These are phyloP conservation scores for Backusella morwellensis DNA, from an alignment of 192 early-diverging fungal genomes.

Conservation along the genomic window DNA sequence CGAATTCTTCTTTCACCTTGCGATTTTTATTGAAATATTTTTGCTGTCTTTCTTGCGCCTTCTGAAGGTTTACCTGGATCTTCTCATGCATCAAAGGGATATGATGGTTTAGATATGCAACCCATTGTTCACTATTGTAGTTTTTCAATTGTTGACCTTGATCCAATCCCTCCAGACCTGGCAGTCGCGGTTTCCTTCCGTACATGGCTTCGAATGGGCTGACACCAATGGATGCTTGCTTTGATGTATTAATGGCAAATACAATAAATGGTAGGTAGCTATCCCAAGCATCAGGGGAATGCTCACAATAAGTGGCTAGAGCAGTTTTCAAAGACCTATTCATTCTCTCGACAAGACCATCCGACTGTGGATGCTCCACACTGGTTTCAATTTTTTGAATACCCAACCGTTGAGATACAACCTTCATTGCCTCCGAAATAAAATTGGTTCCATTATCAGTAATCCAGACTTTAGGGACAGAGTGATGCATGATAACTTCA, in stretches of 20 bases:
- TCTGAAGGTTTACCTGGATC: neutral
- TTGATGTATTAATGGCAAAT: neutral
- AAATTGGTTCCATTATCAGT: conserved; percentile 2
- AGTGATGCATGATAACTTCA: neutral
- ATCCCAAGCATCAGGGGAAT: neutral
- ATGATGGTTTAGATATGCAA: neutral
- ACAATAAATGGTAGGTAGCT: neutral
- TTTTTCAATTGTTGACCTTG: neutral
- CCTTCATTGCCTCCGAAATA: neutral
- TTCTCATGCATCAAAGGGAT: neutral
- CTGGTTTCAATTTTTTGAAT: neutral
- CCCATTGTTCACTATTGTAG: neutral
- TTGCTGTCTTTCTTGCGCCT: neutral
- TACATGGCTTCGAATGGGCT: conserved; percentile 4
- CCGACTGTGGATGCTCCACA: neutral
- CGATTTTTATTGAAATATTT: conserved; percentile 3
- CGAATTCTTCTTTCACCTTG: neutral
- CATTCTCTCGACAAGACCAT: conserved; percentile 2
- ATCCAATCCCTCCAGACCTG: neutral
- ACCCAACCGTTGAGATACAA: neutral
- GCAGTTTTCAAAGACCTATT: conserved; percentile 3
- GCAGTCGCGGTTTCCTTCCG: neutral
- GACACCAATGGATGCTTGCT: neutral
- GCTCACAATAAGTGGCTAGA: neutral
- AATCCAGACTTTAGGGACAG: neutral